These are phyloP conservation scores for Linum trigynum DNA, from an alignment of 345 rosid genomes.

Conservation along the genomic window DNA sequence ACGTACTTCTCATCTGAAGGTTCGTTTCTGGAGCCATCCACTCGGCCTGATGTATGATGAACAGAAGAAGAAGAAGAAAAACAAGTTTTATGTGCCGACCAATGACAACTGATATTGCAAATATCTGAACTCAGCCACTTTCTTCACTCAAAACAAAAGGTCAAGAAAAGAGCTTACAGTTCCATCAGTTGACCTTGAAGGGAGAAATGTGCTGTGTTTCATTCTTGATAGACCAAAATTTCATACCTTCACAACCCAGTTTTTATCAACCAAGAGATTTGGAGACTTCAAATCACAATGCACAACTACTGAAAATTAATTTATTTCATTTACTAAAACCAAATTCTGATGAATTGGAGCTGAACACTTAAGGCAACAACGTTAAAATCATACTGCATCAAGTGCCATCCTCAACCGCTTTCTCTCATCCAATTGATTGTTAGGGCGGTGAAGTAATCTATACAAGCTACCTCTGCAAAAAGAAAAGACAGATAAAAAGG, in stretches of 20 bases:
- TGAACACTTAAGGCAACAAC: conserved; percentile 9
- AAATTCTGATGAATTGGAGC: neutral
- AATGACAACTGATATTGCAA: no score
- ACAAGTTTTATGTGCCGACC: no score
- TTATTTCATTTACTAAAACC: conserved; percentile 15
- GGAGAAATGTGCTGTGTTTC: conserved; percentile 89
- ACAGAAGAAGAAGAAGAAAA: conserved; percentile 12
- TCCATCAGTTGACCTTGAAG: conserved; percentile 92
- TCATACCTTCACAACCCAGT: conserved; percentile 95
- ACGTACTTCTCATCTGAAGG: conserved; percentile 90
- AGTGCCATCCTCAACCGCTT: conserved; percentile 93
- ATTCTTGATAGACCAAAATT: conserved; percentile 90
- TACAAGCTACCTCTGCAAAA: conserved; percentile 94
- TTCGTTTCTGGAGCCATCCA: conserved; percentile 99
- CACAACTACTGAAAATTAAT: conserved; percentile 54
- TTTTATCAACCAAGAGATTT: conserved; percentile 86
- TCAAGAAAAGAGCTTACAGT: conserved; percentile 44
- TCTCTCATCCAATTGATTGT: conserved; percentile 87
- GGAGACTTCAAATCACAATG: conserved; percentile 95
- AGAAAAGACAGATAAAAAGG: no score
- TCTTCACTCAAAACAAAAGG: no score
- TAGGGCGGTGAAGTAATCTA: conserved; percentile 79
- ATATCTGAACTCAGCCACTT: no score
- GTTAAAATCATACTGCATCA: conserved; percentile 59
- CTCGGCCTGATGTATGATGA: conserved; percentile 55